Percentiles rank a stretch among this genome's conserved stretches.
phyloP scores from a whole-genome alignment of 1,139 yeast genomes.

The Oligophagozyma castellii region DNA sequence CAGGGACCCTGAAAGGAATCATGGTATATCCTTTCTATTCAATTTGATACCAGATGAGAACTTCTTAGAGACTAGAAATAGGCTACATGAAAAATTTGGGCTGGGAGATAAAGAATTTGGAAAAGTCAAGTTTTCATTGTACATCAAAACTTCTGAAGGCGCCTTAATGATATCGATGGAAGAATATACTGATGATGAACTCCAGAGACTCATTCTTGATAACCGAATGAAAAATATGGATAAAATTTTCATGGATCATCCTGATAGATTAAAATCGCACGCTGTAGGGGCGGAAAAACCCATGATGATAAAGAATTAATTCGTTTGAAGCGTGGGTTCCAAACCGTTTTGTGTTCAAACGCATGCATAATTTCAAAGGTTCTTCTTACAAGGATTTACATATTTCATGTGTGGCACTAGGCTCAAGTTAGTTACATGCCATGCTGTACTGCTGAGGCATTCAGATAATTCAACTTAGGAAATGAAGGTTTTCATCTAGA shows the following conservation, averaged over 20 bases:
- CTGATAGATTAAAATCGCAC: slow-evolving; percentile 43
- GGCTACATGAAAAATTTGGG: slow-evolving; percentile 59
- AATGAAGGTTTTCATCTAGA: too few species aligned
- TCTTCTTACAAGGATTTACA: neutral
- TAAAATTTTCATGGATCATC: slow-evolving; percentile 70
- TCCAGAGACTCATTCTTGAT: slow-evolving; percentile 38
- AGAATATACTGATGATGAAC: slow-evolving; percentile 25
- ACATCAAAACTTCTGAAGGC: slow-evolving; percentile 16
- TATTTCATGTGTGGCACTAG: neutral
- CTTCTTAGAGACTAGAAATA: slow-evolving; percentile 46
- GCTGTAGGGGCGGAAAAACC: slow-evolving; percentile 25
- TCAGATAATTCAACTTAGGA: too few species aligned
- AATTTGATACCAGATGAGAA: slow-evolving; percentile 52
- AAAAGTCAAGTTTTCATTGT: slow-evolving; percentile 45
- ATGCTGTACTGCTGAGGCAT: too few species aligned
- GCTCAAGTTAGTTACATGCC: neutral
- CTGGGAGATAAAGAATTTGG: slow-evolving; percentile 68
- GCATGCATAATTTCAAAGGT: neutral
- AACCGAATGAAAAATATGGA: slow-evolving; percentile 39
- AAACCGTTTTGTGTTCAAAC: too few species aligned
- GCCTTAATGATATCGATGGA: slow-evolving; percentile 36
- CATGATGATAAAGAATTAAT: slow-evolving; percentile 23
- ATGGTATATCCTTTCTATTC: slow-evolving; percentile 83
- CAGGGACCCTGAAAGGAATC: slow-evolving; percentile 54
- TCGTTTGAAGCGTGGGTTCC: too few species aligned